Base-by-base conservation (phyloP, 257 asterid genomes). In the Nicotiana obtusifolia region DNA sequence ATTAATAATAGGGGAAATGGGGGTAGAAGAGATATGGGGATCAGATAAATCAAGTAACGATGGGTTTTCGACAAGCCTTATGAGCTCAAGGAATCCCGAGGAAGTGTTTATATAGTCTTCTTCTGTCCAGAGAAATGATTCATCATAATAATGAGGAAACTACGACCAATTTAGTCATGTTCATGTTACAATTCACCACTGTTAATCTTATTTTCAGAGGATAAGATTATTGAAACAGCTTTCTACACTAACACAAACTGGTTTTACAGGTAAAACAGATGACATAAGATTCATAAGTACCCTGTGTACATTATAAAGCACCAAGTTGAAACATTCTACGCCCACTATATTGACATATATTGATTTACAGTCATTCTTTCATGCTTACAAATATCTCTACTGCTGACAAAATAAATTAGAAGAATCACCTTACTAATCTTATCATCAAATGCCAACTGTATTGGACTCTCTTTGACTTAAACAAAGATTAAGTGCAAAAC, bases 251-350 rank as follows among this genome's bases (percentile, higher is more conserved):
- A n/a, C 76, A 67, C n/a, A 68, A 35, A 68, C 77, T 68, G 53
- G 77, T 68, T 68, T 35, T 37, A 37, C 77, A 66, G 33, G 52
- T 67, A 53, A 67, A 67, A 33, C 53, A 67, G 76, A 67, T 67
- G 53, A 33, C 6, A 3, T 33, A 66, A 31, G 54, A 68, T 68
- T 37, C 33, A n/a, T 5, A 68, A 33, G 54, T 13, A 64, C 41
- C 41, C 69, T 26, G 41, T 64, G 10, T 64, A 64, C 57, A n/a
- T n/a, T 10, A 71, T 71, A 71, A 44, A 22, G 7, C 37, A 71
- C 60, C 26, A 71, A 71, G 22, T 20, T 22, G 67, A 62, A 62
- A 62, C 35, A 62, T 62, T 11, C 19, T 62, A 62, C 26, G 19
- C 3, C 35, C 35, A 62, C 35, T 24, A 22, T 4, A 24, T 24